Base-by-base conservation (phyloP, 306 rosid species). In the Dalbergia cochinchinensis region DNA sequence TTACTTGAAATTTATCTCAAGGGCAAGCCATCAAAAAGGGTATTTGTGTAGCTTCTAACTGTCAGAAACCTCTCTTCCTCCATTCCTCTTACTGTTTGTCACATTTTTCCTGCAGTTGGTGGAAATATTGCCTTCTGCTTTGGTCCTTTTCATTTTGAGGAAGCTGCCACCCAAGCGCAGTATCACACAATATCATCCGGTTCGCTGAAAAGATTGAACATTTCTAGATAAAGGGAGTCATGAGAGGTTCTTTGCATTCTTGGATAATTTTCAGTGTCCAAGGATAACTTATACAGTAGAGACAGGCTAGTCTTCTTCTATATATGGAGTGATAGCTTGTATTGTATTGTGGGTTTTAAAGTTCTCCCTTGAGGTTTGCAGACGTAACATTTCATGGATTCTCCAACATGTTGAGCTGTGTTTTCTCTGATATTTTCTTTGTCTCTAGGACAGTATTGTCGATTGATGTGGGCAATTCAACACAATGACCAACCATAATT, bases 91-190 rank as follows among this genome's bases (percentile, higher is more conserved):
- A 63, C 51, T 16, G 20, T 26, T 55, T 59, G 39, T 48, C 65
- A 19, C 20, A 5, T 69, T 69, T 67, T 78, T 78, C 69, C 19
- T 78, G 84, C 90, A 86, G 90, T 74, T 78, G 84, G 87, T 83
- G 82, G 90, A 86, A 73, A 86, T 86, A 86, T 78, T 86, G 59
- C 90, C 90, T 80, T 86, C 90, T 68, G 22, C 86, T 20, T 81
- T 86, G 86, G 90, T 86, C 70, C 90, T 86, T 31, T 86, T 86
- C 80, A 86, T 86, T 86, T 82, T 86, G 80, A 86, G 90, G 84
- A 86, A 86, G 85, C 60, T 86, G 65, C 90, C 90, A 7, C 90
- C 90, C 60, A 86, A 86, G 74, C 79, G 87, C 3, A 87, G 90
- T 6, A 77, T 86, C 84, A 86, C 90, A 19, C 90, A 86, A 35